Evolutionary conservation across 371 early-diverging fungal species (phyloP), one percentile per base, ranked within the genome.

Genomic region (Blakeslea trispora): DNA sequence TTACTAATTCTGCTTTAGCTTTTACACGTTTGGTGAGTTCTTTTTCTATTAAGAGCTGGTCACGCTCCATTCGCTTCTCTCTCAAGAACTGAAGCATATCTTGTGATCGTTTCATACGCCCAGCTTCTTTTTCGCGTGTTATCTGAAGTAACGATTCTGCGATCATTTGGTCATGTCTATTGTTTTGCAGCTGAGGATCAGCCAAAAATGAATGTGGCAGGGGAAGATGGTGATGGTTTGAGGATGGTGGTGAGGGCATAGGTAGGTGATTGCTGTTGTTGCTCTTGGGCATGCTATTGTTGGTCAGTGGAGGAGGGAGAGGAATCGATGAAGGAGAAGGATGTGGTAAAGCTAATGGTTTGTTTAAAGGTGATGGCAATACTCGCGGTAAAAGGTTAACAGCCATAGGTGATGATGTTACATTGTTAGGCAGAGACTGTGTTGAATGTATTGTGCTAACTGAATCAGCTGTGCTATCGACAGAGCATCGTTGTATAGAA

Each of bases 1-100:
- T 76, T 32, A 76, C 73, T 37, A 76, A 59, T n/a, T 76, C 76
- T 21, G 76, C 72, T 56, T 70, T 72, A 9, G 76, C 76, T 44
- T 72, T 70, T 35, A 76, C 71, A 46, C 76, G 17, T 45, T 68
- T 68, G 18, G 75, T 75, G 15, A 59, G 42, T 62, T 76, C 76
- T 61, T 72, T 70, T 61, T 76, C 76, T 48, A 76, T 64, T 24
- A 76, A 32, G 15, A 72, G 48, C 44, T 72, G 70, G 24, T 76
- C 76, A 50, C 76, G 49, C 47, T 72, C 73, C 39, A 68, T 44
- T 45, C 76, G 53, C 47, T 72, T 76, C 53, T 76, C 73, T 28
- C 76, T 51, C 45, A 72, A 47, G 53, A 76, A 76, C 37, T 72
- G 66, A 19, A 70, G 53, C 71, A 70, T 76, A 34, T 75, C 72